A percentile compares a stretch with the other conserved stretches of the same genome.
Evolutionary conservation across 176 grass and related monocot species (phyloP).

Genomic region (Echinochloa phyllopogon): DNA sequence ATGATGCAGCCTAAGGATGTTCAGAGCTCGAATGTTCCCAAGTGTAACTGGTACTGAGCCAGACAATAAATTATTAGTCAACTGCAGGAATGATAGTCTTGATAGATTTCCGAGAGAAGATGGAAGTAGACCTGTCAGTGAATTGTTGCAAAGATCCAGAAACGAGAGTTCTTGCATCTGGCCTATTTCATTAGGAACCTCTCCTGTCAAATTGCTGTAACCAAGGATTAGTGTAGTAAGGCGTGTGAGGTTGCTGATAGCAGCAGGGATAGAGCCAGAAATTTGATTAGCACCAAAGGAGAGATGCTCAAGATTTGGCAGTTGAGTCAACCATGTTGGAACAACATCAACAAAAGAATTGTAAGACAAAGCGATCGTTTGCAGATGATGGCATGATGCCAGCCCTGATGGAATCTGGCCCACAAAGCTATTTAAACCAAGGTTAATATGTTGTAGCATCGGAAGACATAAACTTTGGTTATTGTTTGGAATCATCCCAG

Average conservation of each 20-base stretch:
- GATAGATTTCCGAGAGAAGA: no score
- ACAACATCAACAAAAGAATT: slow-evolving; percentile 20
- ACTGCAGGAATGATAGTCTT: not conserved
- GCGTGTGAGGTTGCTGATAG: no score
- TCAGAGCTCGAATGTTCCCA: not conserved
- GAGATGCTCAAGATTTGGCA: not conserved
- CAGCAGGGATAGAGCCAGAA: no score
- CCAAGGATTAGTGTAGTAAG: no score
- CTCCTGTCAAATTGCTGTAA: no score
- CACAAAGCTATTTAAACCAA: not conserved
- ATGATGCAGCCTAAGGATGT: fast-evolving
- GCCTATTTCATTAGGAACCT: no score
- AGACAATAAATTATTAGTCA: not conserved
- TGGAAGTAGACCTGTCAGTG: no score
- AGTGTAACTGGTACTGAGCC: not conserved
- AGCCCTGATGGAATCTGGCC: slow-evolving; percentile 7
- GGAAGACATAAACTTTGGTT: slow-evolving; percentile 33
- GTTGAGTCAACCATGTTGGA: slow-evolving; percentile 19
- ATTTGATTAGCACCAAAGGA: no score
- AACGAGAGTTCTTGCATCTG: no score
- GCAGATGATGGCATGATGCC: not conserved
- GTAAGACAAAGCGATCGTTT: not conserved
- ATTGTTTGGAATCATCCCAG: not conserved
- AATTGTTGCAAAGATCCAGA: no score
- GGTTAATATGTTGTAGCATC: not conserved